Conservation (phyloP, 2,329 filamentous ascomycete species). For the Penicillium sclerotigenum region DNA sequence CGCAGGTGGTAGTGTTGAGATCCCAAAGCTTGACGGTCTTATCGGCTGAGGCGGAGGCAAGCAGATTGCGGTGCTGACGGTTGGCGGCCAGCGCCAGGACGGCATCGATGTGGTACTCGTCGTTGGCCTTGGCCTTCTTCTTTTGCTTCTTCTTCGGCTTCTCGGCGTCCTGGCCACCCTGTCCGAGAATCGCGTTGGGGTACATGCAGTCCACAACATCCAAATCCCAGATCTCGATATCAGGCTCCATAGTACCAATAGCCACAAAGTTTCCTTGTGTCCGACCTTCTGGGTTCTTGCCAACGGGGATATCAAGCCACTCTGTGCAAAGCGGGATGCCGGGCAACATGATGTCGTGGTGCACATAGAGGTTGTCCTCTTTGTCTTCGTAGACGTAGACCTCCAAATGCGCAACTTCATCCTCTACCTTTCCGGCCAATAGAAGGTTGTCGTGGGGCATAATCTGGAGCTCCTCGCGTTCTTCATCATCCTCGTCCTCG, state of each 20-base stretch:
- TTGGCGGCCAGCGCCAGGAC: constrained; percentile 90
- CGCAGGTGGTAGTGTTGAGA: constrained; percentile 83
- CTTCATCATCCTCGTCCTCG: constrained; percentile 76
- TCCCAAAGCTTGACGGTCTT: constrained; percentile 99
- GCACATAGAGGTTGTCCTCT: constrained; percentile 94
- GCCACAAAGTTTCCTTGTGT: constrained; percentile 85
- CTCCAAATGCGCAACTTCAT: constrained; percentile 93
- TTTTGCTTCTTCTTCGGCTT: constrained; percentile 71
- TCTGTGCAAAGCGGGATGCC: constrained; percentile 93
- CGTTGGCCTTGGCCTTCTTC: constrained; percentile 86
- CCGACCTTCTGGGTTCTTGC: constrained; percentile 64
- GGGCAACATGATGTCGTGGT: constrained; percentile 98
- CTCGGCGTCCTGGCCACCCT: constrained; percentile 52
- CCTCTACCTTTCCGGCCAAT: constrained; percentile 88
- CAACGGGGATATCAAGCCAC: constrained; percentile 91
- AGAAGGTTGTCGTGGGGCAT: constrained; percentile 89
- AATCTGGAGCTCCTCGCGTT: constrained; percentile 90
- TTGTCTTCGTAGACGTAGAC: constrained; percentile 97
- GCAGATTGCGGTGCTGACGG: constrained; percentile 85
- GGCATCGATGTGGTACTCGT: constrained; percentile 89
- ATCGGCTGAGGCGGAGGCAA: constrained; percentile 93
- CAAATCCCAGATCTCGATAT: constrained; percentile 98
- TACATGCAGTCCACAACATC: constrained; percentile 98
- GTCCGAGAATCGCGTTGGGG: constrained; percentile 90
- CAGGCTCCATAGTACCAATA: constrained; percentile 93